phyloP scores from a whole-genome alignment of 345 rosid species.

The Sisymbrium irio region DNA sequence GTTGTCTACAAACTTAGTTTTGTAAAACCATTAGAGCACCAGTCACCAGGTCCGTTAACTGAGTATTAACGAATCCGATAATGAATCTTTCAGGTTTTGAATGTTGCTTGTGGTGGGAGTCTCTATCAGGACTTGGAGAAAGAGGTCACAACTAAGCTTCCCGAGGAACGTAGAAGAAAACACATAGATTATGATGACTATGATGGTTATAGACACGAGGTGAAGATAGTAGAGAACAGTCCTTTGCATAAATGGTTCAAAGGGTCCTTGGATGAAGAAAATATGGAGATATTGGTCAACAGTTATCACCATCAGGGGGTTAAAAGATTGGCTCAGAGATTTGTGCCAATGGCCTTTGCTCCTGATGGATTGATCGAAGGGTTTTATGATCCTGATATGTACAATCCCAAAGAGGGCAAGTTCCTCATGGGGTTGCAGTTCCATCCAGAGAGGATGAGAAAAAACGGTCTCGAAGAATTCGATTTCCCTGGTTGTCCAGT shows the following conservation, averaged over 20 bases:
- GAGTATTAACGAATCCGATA: neutral
- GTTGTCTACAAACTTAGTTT: too few species aligned
- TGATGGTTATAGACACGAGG: slow-evolving; percentile 72
- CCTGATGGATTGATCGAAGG: slow-evolving; percentile 89
- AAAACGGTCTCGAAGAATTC: slow-evolving; percentile 49
- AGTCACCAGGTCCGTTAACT: neutral
- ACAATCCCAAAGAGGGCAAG: slow-evolving; percentile 70
- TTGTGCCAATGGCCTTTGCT: slow-evolving; percentile 77
- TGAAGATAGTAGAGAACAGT: slow-evolving; percentile 50
- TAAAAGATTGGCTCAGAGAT: slow-evolving; percentile 63
- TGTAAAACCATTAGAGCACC: neutral
- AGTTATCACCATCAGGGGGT: slow-evolving; percentile 96
- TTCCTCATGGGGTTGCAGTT: slow-evolving; percentile 86
- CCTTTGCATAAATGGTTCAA: slow-evolving; percentile 71
- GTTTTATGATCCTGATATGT: slow-evolving; percentile 79
- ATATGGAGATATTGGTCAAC: slow-evolving; percentile 67
- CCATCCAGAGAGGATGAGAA: slow-evolving; percentile 86
- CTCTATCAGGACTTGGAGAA: slow-evolving; percentile 69
- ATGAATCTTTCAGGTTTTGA: slow-evolving; percentile 48
- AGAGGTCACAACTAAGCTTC: slow-evolving; percentile 44
- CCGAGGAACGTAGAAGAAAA: slow-evolving; percentile 31
- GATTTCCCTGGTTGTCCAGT: slow-evolving; percentile 79
- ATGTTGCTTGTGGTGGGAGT: slow-evolving; percentile 85
- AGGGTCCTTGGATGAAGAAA: slow-evolving; percentile 51
- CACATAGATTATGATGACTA: slow-evolving; percentile 78